Evolutionary conservation across 2,329 filamentous ascomycete genomes (phyloP), one percentile per base, ranked within the genome.

Genomic region (Cryphonectria naterciae): DNA sequence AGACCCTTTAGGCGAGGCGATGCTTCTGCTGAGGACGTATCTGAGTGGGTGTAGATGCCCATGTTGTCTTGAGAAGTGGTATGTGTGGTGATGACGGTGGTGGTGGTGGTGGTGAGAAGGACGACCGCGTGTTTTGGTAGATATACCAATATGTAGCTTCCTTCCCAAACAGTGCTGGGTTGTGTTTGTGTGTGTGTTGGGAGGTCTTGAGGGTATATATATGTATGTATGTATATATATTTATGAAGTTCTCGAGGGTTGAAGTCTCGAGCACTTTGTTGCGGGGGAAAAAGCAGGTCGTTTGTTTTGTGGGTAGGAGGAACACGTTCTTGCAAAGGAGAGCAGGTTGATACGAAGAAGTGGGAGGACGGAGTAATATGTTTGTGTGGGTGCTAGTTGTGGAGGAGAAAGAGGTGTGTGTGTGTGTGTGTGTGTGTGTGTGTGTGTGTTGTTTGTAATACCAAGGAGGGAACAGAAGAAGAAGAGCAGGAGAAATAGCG

Each of bases 21-120:
- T 13, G 79, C 78, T 69, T 80, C 77, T 72, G 79, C 79, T n/a
- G 83, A 83, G 41, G 81, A 82, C 52, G 79, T 77, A 73, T 81
- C 78, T 58, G 79, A 71, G 58, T 71, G 71, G 54, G 66, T 64
- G 63, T 67, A 71, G 56, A 64, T 70, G 58, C 66, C 67, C 71
- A 73, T 73, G 32, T 65, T 46, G 62, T 52, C 28, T n/a, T n/a
- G 61, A 58, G 60, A 22, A 25, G 25, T 17, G 61, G 15, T n/a
- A 11, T 49, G 5, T 67, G 46, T 67, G 66, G 35, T 63, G 43
- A 49, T 54, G 56, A 68, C 52, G 62, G 7, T 54, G 54, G 39
- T 28, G 54, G 54, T 4, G 60, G 49, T 63, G 25, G 32, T 63
- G 11, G n/a, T 56, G n/a, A 10, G 8, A 7, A 19, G 5, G 43